Percentiles rank a stretch among this genome's conserved stretches.
phyloP scores from a whole-genome alignment of 2,329 filamentous ascomycete species.

The Verticillium tricorpus region DNA sequence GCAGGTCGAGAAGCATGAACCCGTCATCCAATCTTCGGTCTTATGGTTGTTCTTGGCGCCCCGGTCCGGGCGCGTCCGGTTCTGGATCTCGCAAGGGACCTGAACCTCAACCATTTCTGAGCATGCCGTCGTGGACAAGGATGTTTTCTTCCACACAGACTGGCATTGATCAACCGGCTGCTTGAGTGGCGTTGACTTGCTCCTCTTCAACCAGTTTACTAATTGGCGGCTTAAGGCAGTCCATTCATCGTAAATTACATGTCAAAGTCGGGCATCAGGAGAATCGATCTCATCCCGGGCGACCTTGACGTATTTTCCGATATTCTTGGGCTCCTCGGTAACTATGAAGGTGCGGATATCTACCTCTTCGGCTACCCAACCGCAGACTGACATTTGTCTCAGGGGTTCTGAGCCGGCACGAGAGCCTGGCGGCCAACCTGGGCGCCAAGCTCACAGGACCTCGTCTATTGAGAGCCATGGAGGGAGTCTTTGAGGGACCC shows the following conservation, averaged over 20 bases:
- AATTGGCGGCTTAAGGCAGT: slow-evolving; percentile 10
- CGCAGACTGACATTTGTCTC: slow-evolving; percentile 4
- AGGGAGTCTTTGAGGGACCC: slow-evolving; percentile 78
- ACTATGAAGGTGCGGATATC: slow-evolving; percentile 61
- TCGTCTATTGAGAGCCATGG: slow-evolving; percentile 79
- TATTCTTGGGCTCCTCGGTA: slow-evolving; percentile 66
- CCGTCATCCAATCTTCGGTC: not conserved
- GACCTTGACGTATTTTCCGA: slow-evolving; percentile 66
- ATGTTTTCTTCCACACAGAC: too few species aligned
- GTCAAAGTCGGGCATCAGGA: slow-evolving; percentile 36
- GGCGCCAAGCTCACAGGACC: slow-evolving; percentile 79
- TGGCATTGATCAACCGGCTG: too few species aligned
- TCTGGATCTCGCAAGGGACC: not conserved
- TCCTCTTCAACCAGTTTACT: not conserved
- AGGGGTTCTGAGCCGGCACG: slow-evolving; percentile 77
- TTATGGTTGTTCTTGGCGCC: not conserved
- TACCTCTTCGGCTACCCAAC: not conserved
- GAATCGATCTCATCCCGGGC: slow-evolving; percentile 46
- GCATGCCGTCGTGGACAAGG: not conserved
- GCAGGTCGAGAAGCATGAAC: not conserved
- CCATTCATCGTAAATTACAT: slow-evolving; percentile 49
- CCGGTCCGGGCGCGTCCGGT: not conserved
- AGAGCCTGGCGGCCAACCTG: slow-evolving; percentile 80
- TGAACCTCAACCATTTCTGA: not conserved
- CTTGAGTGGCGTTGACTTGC: too few species aligned